Percentiles rank a stretch among this genome's conserved stretches.
phyloP scores from a whole-genome alignment of 805 yeast species.

The Starmerella bombi region DNA sequence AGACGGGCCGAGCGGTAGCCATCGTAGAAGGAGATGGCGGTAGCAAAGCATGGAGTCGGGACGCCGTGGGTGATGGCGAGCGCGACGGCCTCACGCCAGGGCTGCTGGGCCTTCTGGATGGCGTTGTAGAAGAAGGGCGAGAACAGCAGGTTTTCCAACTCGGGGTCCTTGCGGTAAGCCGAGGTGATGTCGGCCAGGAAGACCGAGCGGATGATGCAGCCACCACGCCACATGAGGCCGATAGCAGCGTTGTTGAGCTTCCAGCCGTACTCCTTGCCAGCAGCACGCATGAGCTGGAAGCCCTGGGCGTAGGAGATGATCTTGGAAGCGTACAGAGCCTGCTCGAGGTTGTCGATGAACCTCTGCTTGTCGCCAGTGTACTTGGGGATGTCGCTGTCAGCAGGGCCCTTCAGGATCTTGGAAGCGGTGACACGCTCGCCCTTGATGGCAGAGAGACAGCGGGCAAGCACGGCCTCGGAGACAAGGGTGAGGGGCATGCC shows the following conservation, averaged over 20 bases:
- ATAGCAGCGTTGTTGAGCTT: constrained; percentile 94
- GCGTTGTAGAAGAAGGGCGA: constrained; percentile 89
- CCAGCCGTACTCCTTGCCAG: constrained; percentile 95
- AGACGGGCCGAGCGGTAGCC: constrained; percentile 93
- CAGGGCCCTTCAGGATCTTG: constrained; percentile 65
- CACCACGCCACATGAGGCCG: constrained; percentile 99
- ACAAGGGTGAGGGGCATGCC: constrained; percentile 97
- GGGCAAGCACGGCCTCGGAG: constrained; percentile 96
- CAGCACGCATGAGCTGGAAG: constrained; percentile 97
- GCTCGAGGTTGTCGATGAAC: constrained; percentile 88
- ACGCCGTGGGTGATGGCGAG: constrained; percentile 74
- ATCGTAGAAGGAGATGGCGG: constrained; percentile 95
- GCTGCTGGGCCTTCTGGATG: constrained; percentile 79
- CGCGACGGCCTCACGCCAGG: constrained; percentile 85
- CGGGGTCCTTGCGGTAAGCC: constrained; percentile 89
- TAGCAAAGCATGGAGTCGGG: constrained; percentile 95
- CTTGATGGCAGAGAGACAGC: constrained; percentile 90
- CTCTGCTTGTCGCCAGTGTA: constrained; percentile 62
- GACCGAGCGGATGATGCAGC: constrained; percentile 97
- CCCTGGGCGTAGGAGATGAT: constrained; percentile 98
- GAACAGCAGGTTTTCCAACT: constrained; percentile 89
- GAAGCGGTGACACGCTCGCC: constrained; percentile 83
- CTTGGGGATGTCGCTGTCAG: constrained; percentile 32
- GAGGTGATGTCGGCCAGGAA: constrained; percentile 93
- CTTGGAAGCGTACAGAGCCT: constrained; percentile 97